phyloP scores from a whole-genome alignment of 371 early-diverging fungal genomes.

The Umbelopsis sp. region DNA sequence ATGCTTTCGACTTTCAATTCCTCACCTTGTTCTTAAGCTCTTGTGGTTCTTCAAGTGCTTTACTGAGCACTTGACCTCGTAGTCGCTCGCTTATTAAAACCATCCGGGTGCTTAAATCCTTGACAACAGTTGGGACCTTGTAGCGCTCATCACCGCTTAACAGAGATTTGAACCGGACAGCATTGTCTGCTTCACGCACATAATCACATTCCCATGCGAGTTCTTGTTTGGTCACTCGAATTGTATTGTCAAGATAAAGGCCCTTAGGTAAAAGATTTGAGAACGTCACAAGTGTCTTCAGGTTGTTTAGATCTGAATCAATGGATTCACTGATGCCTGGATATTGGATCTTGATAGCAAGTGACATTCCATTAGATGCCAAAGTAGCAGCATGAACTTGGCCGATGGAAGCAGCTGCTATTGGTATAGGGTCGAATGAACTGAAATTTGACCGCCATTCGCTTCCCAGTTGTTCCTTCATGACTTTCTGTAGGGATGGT shows the following conservation, averaged over 20 bases:
- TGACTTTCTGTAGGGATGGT: conserved; percentile 48
- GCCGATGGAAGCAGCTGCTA: conserved; percentile 97
- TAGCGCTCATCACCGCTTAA: conserved; percentile 67
- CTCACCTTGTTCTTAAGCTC: conserved; percentile 65
- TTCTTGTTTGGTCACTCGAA: conserved; percentile 88
- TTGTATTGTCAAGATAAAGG: conserved; percentile 94
- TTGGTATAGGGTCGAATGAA: conserved; percentile 75
- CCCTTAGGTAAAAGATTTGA: conserved; percentile 89
- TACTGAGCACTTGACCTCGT: conserved; percentile 74
- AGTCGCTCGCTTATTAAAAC: conserved; percentile 86
- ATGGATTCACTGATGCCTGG: conserved; percentile 92
- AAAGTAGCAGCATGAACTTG: conserved; percentile 89
- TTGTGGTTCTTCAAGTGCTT: conserved; percentile 69
- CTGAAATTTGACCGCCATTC: conserved; percentile 78
- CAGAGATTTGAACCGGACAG: conserved; percentile 67
- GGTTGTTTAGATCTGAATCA: conserved; percentile 85
- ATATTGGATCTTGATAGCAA: conserved; percentile 96
- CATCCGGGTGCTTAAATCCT: conserved; percentile 69
- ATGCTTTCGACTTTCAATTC: no score
- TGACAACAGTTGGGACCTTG: conserved; percentile 76
- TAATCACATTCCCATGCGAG: conserved; percentile 97
- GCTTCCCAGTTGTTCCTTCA: conserved; percentile 74
- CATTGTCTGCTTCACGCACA: conserved; percentile 81
- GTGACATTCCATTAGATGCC: conserved; percentile 49
- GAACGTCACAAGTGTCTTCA: conserved; percentile 80